Conservation (phyloP, 176 grass and related monocot genomes). For the Eleusine coracana region DNA sequence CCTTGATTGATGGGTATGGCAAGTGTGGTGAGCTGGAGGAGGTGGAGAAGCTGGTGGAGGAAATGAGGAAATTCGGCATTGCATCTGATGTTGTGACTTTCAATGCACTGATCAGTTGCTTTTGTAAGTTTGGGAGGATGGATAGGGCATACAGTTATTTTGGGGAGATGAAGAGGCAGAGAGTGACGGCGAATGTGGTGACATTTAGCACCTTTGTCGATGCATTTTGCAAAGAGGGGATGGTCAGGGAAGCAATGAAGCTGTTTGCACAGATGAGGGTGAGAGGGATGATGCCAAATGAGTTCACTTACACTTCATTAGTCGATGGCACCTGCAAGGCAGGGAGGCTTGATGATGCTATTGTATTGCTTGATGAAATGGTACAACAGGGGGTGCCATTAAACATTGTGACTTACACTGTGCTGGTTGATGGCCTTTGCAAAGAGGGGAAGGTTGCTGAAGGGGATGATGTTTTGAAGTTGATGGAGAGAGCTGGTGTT, state of each 20-base stretch:
- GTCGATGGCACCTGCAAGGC: constrained; percentile 84
- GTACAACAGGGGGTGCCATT: constrained; percentile 58
- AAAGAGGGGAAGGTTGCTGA: constrained; percentile 72
- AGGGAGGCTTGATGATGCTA: constrained; percentile 67
- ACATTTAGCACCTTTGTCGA: constrained; percentile 86
- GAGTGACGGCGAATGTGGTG: constrained; percentile 69
- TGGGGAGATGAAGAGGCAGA: constrained; percentile 72
- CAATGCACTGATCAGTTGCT: constrained; percentile 88
- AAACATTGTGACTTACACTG: constrained; percentile 81
- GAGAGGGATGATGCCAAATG: constrained; percentile 79
- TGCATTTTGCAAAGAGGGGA: constrained; percentile 91
- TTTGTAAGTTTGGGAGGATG: constrained; percentile 77
- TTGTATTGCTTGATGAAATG: constrained; percentile 85
- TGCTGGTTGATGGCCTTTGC: constrained; percentile 83
- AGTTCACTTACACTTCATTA: constrained; percentile 87
- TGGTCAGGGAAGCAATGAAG: constrained; percentile 83
- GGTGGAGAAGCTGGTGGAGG: constrained; percentile 54
- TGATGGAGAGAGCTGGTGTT: constrained; percentile 61
- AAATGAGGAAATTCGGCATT: constrained; percentile 68
- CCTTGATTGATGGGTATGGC: constrained; percentile 88
- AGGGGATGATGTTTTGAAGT: constrained; percentile 66
- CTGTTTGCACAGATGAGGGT: constrained; percentile 87
- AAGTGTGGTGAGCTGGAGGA: constrained; percentile 73
- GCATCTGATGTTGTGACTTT: constrained; percentile 80
- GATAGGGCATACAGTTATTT: constrained; percentile 69